A percentile compares a stretch with the other conserved stretches of the same genome.
Conservation (phyloP, 306 rosid genomes). For the Gastrolobium villosum region DNA sequence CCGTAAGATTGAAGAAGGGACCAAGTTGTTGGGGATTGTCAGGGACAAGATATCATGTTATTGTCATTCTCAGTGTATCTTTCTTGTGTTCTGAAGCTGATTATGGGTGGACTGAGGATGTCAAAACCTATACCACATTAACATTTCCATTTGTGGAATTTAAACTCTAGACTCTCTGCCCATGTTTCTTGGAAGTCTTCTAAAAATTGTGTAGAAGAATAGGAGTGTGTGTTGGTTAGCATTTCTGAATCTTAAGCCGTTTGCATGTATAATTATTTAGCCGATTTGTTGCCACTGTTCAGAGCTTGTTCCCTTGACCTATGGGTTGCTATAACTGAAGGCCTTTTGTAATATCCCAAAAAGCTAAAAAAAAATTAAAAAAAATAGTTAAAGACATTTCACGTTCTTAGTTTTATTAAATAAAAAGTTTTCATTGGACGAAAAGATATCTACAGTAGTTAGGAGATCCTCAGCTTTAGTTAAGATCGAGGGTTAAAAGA, state of each 20-base stretch:
- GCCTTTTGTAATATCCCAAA: background rate
- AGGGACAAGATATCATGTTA: background rate
- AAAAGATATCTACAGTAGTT: too few relatives aligned
- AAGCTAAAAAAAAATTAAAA: too few relatives aligned
- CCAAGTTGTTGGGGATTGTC: conserved; percentile 12
- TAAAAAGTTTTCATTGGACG: too few relatives aligned
- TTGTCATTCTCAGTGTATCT: background rate
- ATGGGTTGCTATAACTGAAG: conserved; percentile 19
- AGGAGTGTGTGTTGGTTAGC: background rate
- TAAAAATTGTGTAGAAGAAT: conserved; percentile 11
- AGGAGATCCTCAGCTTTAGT: too few relatives aligned
- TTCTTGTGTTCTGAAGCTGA: conserved; percentile 15
- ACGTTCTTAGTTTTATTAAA: too few relatives aligned
- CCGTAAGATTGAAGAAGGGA: conserved; percentile 16
- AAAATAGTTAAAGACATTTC: too few relatives aligned
- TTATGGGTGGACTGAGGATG: conserved; percentile 28
- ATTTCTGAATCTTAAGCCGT: conserved; percentile 13
- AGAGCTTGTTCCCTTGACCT: conserved; percentile 19
- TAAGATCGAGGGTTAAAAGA: too few relatives aligned
- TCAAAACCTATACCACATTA: background rate
- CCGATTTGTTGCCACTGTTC: conserved; percentile 20
- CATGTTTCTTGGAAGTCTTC: background rate
- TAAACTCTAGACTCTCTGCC: conserved; percentile 14
- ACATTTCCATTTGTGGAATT: background rate
- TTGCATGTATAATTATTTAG: conserved; percentile 30